Conservation (phyloP, 176 grass and related monocot genomes). For the Luzula sylvatica region DNA sequence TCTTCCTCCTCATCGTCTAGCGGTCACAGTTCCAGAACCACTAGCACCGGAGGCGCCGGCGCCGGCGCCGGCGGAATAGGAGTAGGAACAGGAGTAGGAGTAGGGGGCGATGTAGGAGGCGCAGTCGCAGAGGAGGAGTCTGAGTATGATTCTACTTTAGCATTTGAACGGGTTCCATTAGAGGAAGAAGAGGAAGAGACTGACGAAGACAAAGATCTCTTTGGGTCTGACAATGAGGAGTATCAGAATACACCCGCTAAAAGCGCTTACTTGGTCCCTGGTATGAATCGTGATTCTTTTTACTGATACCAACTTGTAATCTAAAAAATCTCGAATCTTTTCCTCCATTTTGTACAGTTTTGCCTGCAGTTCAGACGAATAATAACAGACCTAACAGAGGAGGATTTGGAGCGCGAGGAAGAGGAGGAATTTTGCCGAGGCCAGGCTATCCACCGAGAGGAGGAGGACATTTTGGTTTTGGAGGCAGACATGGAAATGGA, state of each 20-base stretch:
- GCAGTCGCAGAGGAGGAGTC: slow-evolving; percentile 34
- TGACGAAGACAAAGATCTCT: slow-evolving; percentile 69
- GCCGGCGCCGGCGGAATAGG: slow-evolving; percentile 34
- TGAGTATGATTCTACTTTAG: slow-evolving; percentile 27
- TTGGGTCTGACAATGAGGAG: slow-evolving; percentile 85
- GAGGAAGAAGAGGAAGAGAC: slow-evolving; percentile 14
- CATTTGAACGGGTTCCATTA: slow-evolving; percentile 8
- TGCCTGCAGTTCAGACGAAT: slow-evolving; percentile 49
- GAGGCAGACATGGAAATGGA: slow-evolving; percentile 43
- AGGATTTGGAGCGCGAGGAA: slow-evolving; percentile 47
- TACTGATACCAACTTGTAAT: too few relatives aligned
- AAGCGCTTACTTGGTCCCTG: slow-evolving; percentile 63
- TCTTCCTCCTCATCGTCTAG: slow-evolving; percentile 64
- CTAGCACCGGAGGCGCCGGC: slow-evolving; percentile 39
- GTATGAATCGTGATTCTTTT: slow-evolving; percentile 29
- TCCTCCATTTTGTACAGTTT: slow-evolving; percentile 4
- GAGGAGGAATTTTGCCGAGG: slow-evolving; percentile 88
- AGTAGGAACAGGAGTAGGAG: slow-evolving; percentile 8
- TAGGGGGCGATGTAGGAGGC: slow-evolving; percentile 26
- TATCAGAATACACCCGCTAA: slow-evolving; percentile 61
- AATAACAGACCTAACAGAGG: slow-evolving; percentile 46
- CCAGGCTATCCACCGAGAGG: slow-evolving; percentile 61
- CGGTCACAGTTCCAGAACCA: slow-evolving; percentile 48
- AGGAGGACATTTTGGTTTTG: slow-evolving; percentile 58
- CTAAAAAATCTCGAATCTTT: not conserved